Evolutionary conservation across 257 asterid species (phyloP).

Genomic region (Solanum habrochaites): DNA sequence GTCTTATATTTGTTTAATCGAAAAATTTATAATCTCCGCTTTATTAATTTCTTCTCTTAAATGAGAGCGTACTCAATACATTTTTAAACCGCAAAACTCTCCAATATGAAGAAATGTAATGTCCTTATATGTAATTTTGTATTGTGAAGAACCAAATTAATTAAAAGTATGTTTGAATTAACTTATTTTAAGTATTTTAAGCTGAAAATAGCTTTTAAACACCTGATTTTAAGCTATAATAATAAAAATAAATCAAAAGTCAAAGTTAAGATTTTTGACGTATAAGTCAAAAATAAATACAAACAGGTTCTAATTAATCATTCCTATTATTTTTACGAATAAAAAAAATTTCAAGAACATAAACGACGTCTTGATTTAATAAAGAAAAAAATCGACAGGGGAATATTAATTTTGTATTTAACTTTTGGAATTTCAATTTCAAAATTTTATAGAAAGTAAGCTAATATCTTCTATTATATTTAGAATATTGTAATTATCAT

Average conservation of each 20-base stretch:
- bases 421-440: not conserved
- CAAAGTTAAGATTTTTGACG: no score
- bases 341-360: no score
- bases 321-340: not conserved
- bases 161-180: not conserved
- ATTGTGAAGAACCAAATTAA: not conserved
- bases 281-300: no score
- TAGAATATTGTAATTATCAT: not conserved
- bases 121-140: no score
- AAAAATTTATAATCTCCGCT: no score
- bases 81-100: rapidly evolving
- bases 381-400: not conserved
- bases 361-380: not conserved
- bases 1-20: no score
- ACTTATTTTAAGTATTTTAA: not conserved
- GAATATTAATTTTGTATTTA: not conserved
- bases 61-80: rapidly evolving
- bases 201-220: not conserved
- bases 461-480: not conserved
- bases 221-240: not conserved
- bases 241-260: no score
- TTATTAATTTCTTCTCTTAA: not conserved
- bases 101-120: not conserved
- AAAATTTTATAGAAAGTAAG: not conserved
- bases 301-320: no score